Percentiles rank a stretch among this genome's conserved stretches.
Conservation (phyloP, 768 basidiomycete species). For the Clitopilus passeckerianus region DNA sequence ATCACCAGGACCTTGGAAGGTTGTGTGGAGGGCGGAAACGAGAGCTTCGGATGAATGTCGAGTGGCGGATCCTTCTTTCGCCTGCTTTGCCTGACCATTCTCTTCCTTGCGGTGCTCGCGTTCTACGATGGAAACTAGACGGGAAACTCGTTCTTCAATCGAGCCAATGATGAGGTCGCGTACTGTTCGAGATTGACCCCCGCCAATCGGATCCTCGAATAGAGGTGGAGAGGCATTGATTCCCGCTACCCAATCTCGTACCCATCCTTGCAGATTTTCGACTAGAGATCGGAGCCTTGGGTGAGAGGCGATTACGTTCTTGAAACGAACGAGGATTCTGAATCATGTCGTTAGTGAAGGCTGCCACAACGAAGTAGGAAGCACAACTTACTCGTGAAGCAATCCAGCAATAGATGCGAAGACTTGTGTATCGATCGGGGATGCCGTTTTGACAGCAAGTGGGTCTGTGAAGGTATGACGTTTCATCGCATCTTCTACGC, state of each 20-base stretch:
- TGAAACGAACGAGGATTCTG: conserved; percentile 56
- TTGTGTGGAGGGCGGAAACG: conserved; percentile 28
- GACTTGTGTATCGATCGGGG: conserved; percentile 32
- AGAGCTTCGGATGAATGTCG: conserved; percentile 24
- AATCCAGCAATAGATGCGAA: conserved; percentile 41
- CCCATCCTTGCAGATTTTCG: conserved; percentile 37
- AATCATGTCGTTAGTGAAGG: neutral
- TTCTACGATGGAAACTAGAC: conserved; percentile 40
- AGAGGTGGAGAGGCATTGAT: conserved; percentile 28
- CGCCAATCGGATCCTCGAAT: conserved; percentile 42
- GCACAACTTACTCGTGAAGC: conserved; percentile 42
- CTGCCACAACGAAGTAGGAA: conserved; percentile 6
- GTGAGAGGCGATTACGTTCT: conserved; percentile 42
- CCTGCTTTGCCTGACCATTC: conserved; percentile 12
- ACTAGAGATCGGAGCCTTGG: conserved; percentile 39
- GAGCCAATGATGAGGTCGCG: conserved; percentile 32
- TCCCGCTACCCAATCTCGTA: conserved; percentile 39
- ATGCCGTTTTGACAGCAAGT: conserved; percentile 2
- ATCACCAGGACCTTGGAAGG: conserved; percentile 53
- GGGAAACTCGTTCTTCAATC: conserved; percentile 26
- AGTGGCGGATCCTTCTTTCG: neutral
- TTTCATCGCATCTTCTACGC: conserved; percentile 31
- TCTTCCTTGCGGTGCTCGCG: conserved; percentile 40
- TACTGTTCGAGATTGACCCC: conserved; percentile 13
- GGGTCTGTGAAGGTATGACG: conserved; percentile 30